Evolutionary conservation across 129 eudicot species (phyloP), one percentile per base, ranked within the genome.

Genomic region (Helianthus tuberosus): DNA sequence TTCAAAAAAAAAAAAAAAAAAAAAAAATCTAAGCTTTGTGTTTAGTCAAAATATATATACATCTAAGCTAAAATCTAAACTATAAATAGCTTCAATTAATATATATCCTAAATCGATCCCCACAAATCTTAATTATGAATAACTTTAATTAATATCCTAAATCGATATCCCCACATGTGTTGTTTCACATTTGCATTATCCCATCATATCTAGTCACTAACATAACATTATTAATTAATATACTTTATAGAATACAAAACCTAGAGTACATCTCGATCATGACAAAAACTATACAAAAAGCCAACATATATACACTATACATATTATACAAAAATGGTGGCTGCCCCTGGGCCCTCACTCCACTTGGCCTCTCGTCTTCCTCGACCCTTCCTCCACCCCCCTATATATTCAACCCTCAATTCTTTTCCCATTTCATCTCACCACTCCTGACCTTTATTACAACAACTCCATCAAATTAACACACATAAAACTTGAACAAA

Each of bases 331-430:
- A 32, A 13, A 4, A 39, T 23, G 32, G 8, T 69, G 64, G 71
- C n/a, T 50, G 72, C 73, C 39, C 39, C 11, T 12, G 73, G 68
- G 2, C 82, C 78, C 78, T 44, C 78, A 64, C 73, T 27, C 78
- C 78, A 72, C 60, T 64, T 43, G 59, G 53, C 38, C 58, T 39
- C 62, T 11, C 77, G 11, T 62, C 51, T 52, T 79, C 78, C 29
- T 29, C 35, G 14, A 1, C 41, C 64, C 64, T 61, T 38, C 62
- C 14, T 25, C 65, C 35, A 12, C 36, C 36, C 46, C 11, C 25
- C 63, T 20, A 66, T 79, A 71, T 76, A 17, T 76, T 67, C 39
- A 64, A 35, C 46, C 51, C 43, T 54, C 52, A 23, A 53, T 11
- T 54, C 54, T 58, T 25, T 69, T 17, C 69, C 44, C 48, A 64